phyloP scores from a whole-genome alignment of 148 eudicot species.

The Silene conica region DNA sequence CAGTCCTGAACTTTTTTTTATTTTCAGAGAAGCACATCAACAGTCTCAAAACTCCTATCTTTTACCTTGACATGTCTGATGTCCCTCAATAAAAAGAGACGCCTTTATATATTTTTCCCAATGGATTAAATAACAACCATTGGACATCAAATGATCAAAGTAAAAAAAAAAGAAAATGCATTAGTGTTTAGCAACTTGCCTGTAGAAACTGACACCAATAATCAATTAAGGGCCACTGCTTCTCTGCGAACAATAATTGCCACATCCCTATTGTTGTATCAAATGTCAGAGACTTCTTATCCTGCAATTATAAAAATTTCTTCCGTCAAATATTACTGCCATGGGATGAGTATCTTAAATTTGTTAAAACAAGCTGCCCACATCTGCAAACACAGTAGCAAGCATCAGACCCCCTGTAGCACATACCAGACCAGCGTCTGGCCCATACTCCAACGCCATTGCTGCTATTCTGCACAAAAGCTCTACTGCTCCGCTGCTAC shows the following conservation, averaged over 20 bases:
- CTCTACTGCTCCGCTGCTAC: too few species aligned
- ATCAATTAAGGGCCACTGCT: slow-evolving; percentile 90
- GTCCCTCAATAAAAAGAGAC: background rate
- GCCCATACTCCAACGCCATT: too few species aligned
- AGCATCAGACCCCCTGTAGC: too few species aligned
- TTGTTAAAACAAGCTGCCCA: background rate
- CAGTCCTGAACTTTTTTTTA: background rate
- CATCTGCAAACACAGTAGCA: too few species aligned
- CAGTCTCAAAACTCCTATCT: background rate
- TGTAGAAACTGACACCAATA: slow-evolving; percentile 96
- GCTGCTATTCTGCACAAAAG: too few species aligned
- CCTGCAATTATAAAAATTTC: slow-evolving; percentile 38
- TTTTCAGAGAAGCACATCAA: background rate
- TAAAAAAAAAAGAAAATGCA: background rate
- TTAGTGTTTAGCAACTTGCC: slow-evolving; percentile 33
- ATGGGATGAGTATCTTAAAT: background rate
- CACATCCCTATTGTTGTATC: slow-evolving; percentile 99
- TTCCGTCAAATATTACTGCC: background rate
- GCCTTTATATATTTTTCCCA: background rate
- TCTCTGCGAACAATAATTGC: slow-evolving; percentile 86
- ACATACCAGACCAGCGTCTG: too few species aligned
- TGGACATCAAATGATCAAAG: background rate
- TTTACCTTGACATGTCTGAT: background rate
- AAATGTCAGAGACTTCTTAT: slow-evolving; percentile 92
- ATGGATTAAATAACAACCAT: background rate